Evolutionary conservation across 352 stramenopile species (phyloP).

Genomic region (Globisporangium spinosum): DNA sequence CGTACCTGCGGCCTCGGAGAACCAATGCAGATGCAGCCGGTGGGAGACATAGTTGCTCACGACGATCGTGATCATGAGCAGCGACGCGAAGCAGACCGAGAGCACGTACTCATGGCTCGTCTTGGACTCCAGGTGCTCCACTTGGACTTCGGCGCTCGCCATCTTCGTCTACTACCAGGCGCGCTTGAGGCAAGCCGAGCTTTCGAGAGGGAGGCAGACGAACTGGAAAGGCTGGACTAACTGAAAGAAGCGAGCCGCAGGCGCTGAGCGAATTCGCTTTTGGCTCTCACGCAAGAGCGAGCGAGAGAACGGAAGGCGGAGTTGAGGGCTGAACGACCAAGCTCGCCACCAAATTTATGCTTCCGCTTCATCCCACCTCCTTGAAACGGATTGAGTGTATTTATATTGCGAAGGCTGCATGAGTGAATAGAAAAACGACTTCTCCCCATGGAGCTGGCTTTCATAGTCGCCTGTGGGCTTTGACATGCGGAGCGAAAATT

Average conservation of each 20-base stretch:
- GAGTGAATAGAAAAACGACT: neutral
- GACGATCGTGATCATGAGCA: constrained; percentile 76
- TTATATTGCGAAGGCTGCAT: neutral
- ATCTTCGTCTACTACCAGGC: constrained; percentile 12
- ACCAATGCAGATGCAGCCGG: constrained; percentile 70
- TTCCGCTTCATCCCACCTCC: neutral
- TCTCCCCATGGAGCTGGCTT: neutral
- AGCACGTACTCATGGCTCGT: constrained; percentile 77
- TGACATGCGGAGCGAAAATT: neutral
- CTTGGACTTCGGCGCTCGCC: constrained; percentile 27
- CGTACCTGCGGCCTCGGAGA: constrained; percentile 60
- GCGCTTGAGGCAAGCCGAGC: neutral
- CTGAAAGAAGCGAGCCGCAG: neutral
- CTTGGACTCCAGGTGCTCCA: constrained; percentile 37
- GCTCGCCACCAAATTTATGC: neutral
- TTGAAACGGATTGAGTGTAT: neutral
- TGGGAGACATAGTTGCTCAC: constrained; percentile 77
- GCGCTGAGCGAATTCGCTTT: neutral
- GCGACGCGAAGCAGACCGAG: constrained; percentile 72
- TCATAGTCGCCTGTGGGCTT: neutral
- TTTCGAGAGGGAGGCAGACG: neutral
- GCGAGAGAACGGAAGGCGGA: neutral
- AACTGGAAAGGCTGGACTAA: no score
- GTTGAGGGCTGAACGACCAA: neutral
- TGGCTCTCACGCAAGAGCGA: neutral